These are phyloP conservation scores for Orobanche coerulescens DNA, from an alignment of 257 asterid species.

Conservation along the genomic window DNA sequence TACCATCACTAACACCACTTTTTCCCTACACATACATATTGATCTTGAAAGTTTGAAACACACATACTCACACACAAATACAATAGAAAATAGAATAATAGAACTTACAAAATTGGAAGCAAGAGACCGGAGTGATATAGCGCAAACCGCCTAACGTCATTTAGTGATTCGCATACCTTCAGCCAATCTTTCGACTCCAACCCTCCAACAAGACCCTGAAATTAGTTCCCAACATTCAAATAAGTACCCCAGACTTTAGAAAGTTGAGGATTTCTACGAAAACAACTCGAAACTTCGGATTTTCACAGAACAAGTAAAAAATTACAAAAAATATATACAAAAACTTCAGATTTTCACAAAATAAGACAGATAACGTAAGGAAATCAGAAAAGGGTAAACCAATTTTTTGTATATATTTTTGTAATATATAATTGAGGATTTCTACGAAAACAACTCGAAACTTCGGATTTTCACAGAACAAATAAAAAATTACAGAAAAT, in stretches of 20 bases:
- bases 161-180: constrained; percentile 80
- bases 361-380: too few relatives aligned
- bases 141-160: constrained; percentile 72
- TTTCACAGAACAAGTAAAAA: background rate
- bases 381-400: too few relatives aligned
- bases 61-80: background rate
- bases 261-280: background rate
- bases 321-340: background rate
- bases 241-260: background rate
- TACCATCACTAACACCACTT: constrained; percentile 52
- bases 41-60: background rate
- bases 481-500: background rate
- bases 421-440: too few relatives aligned
- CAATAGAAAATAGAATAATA: background rate
- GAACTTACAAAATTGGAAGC: constrained; percentile 65
- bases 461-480: background rate
- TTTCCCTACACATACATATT: constrained; percentile 37
- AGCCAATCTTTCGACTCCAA: constrained; percentile 94
- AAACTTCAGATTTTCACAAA: too few relatives aligned
- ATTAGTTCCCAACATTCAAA: background rate
- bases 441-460: background rate
- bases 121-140: constrained; percentile 52
- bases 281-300: too few relatives aligned
- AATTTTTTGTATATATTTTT: too few relatives aligned
- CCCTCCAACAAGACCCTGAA: constrained; percentile 72